Conservation (phyloP, 2,329 filamentous ascomycete genomes). For the Penicillium vulpinum region DNA sequence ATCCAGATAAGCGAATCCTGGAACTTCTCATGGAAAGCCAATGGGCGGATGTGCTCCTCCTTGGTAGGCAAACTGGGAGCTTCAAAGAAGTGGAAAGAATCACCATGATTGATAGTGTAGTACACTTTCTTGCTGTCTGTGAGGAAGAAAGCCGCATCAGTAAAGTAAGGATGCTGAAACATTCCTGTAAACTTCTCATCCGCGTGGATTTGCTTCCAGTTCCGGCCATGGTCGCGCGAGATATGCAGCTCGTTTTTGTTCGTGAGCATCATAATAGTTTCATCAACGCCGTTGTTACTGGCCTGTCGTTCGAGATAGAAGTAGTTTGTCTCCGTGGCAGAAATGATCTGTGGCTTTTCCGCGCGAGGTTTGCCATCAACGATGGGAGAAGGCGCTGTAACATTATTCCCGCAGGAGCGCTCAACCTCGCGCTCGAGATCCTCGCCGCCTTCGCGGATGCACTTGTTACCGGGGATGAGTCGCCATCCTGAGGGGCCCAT, state of each 20-base stretch:
- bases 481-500: slow-evolving; percentile 87
- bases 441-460: slow-evolving; percentile 60
- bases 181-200: slow-evolving; percentile 67
- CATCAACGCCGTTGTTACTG: slow-evolving; percentile 64
- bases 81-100: slow-evolving; percentile 59
- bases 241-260: slow-evolving; percentile 65
- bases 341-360: slow-evolving; percentile 60
- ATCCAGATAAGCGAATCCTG: slow-evolving; percentile 93
- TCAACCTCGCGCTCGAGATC: slow-evolving; percentile 74
- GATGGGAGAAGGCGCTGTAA: slow-evolving; percentile 46
- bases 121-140: slow-evolving; percentile 67
- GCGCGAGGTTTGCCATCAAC: slow-evolving; percentile 65
- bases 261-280: slow-evolving; percentile 68
- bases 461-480: slow-evolving; percentile 80
- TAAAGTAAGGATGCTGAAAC: slow-evolving; percentile 75
- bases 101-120: slow-evolving; percentile 79
- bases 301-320: slow-evolving; percentile 79
- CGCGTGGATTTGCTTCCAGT: slow-evolving; percentile 64
- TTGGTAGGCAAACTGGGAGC: slow-evolving; percentile 17
- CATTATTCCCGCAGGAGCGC: slow-evolving; percentile 73
- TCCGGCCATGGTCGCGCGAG: slow-evolving; percentile 84
- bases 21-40: slow-evolving; percentile 79
- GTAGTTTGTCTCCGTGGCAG: slow-evolving; percentile 58
- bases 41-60: slow-evolving; percentile 53
- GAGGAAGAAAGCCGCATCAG: slow-evolving; percentile 83